Percentiles rank a stretch among this genome's conserved stretches.
Evolutionary conservation across 768 basidiomycete species (phyloP).

Genomic region (Coprinopsis sp.): DNA sequence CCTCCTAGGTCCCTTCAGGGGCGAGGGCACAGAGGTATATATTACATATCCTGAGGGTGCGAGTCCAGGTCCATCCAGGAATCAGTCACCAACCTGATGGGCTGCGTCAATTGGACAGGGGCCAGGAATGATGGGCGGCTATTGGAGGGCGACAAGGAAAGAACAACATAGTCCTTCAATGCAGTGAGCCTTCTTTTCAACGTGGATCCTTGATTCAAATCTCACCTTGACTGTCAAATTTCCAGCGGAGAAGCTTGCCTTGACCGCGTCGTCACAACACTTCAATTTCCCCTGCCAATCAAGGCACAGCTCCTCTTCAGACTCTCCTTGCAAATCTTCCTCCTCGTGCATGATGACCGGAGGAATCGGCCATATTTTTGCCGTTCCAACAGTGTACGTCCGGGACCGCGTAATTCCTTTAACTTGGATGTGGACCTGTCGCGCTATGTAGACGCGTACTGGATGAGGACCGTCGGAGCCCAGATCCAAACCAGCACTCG

Average conservation of each 20-base stretch:
- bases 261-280: conserved; percentile 33
- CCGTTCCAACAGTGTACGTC: conserved; percentile 39
- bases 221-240: conserved; percentile 48
- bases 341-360: conserved; percentile 17
- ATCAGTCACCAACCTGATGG: conserved; percentile 55
- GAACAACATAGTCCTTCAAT: neutral
- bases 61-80: conserved; percentile 35
- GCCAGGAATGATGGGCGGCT: conserved; percentile 38
- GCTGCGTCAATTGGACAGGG: conserved; percentile 39
- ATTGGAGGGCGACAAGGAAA: conserved; percentile 39
- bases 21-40: neutral
- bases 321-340: conserved; percentile 5
- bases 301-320: conserved; percentile 29
- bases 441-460: conserved; percentile 28
- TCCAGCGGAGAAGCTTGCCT: conserved; percentile 41
- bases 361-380: conserved; percentile 34
- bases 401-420: conserved; percentile 34
- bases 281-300: conserved; percentile 55
- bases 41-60: conserved; percentile 34
- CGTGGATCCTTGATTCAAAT: no score
- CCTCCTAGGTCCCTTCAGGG: conserved; percentile 2
- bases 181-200: conserved; percentile 7
- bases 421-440: conserved; percentile 40
- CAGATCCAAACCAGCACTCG: neutral
- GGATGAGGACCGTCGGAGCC: conserved; percentile 9